Evolutionary conservation across 441 rosid species (phyloP), one percentile per base, ranked within the genome.

Genomic region (Dalechampia spathulata): DNA sequence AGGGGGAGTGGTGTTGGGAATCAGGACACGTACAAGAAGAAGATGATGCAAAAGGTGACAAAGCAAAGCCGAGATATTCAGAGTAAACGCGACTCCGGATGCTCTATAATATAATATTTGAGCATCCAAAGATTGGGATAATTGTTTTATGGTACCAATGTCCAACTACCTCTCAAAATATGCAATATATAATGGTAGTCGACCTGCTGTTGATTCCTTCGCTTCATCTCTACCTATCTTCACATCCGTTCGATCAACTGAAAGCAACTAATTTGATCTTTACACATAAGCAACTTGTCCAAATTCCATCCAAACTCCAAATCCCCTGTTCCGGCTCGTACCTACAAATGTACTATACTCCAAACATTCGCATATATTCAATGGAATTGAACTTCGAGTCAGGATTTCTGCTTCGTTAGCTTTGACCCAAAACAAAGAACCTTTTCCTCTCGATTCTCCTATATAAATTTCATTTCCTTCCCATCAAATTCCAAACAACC

Each of bases 341-440:
- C n/a, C 0, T 27, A 32, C 15, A 14, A 13, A 47, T 19, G 8
- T n/a, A 60, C 34, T 32, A 46, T 6, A 0, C 6, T 25, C 21
- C 16, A 34, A 62, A 37, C 4, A n/a, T 21, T 28, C 17, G 43
- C 59, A 62, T 36, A 61, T 64, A 72, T 71, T 71, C 72, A 28
- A 12, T 0, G 19, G 41, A 62, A 16, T 46, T 53, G 30, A 57
- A 57, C 66, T 63, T 61, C 62, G 5, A 56, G 55, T 49, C 48
- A 11, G 21, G 11, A 46, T 57, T 6, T 38, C 7, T 17, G 34
- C 38, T 56, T 27, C 59, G 25, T 7, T 1, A 49, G 19, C 43
- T 5, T 53, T 61, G 75, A 69, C 75, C 49, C 63, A 58, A 74
- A 69, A 39, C 61, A 7, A 16, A 17, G 68, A 16, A 62, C 39